phyloP scores from a whole-genome alignment of 1,284 basidiomycete genomes.

The Sphagnurus paluster region DNA sequence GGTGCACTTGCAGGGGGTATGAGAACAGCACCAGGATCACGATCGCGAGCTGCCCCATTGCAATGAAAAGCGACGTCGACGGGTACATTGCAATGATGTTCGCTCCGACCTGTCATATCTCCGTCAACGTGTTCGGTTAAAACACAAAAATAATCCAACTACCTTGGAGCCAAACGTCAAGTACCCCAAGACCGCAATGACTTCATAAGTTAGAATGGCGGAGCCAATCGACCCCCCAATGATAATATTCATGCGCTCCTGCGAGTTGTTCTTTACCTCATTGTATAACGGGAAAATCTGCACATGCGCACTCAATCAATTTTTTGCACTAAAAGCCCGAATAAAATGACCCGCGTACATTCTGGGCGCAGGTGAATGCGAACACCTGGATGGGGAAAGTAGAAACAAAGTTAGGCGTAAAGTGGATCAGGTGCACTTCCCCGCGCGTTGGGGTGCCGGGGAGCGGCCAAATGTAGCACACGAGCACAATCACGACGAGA shows the following conservation, averaged over 20 bases:
- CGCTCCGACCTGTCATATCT: constrained; percentile 64
- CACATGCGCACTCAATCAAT: not conserved
- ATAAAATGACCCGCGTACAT: constrained; percentile 50
- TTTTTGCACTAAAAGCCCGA: not conserved
- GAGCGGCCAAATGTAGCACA: constrained; percentile 72
- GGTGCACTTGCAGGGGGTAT: constrained; percentile 92
- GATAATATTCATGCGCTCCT: constrained; percentile 84
- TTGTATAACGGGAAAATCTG: constrained; percentile 94
- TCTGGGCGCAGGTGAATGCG: constrained; percentile 90
- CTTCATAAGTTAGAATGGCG: constrained; percentile 77
- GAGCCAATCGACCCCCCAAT: constrained; percentile 85
- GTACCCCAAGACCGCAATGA: constrained; percentile 89
- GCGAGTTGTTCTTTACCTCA: constrained; percentile 83
- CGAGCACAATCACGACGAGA: constrained; percentile 72
- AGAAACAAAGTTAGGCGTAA: constrained; percentile 79
- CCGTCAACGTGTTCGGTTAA: not conserved
- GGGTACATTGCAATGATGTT: constrained; percentile 98
- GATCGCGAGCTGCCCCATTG: constrained; percentile 91
- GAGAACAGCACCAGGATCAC: constrained; percentile 88
- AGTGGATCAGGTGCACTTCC: constrained; percentile 66
- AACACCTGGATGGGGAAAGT: constrained; percentile 96
- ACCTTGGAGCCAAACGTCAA: constrained; percentile 91
- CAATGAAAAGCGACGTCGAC: constrained; percentile 89
- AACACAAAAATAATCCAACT: constrained; percentile 8
- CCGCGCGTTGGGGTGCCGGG: constrained; percentile 60